These are phyloP conservation scores for Melaleuca alternifolia DNA, from an alignment of 345 rosid species.

Conservation along the genomic window DNA sequence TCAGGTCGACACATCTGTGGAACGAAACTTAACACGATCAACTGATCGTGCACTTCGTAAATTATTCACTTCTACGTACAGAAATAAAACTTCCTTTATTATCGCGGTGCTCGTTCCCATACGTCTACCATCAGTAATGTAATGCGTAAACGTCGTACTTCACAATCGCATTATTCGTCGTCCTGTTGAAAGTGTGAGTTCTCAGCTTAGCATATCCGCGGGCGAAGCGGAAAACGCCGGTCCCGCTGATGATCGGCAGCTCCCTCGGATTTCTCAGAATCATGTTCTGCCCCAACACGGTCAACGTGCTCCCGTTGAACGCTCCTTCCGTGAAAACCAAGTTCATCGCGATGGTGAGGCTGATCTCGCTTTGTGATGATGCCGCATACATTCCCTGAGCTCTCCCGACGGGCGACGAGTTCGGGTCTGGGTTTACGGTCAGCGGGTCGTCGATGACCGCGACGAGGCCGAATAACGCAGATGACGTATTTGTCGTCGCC, in stretches of 20 bases:
- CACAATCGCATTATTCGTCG: not conserved
- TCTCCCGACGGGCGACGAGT: constrained; percentile 13
- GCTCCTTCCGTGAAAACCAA: constrained; percentile 8
- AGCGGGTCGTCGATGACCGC: constrained; percentile 1
- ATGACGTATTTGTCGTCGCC: not conserved
- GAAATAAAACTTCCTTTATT: not conserved
- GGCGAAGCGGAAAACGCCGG: constrained; percentile 10
- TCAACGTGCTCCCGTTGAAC: constrained; percentile 18
- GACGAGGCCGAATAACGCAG: not conserved
- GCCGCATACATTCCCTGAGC: constrained; percentile 13
- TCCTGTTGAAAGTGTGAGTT: not conserved
- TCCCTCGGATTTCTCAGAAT: constrained; percentile 2
- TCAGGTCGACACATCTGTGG: not conserved
- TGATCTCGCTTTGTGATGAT: not conserved
- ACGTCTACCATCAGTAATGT: not conserved
- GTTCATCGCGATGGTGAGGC: constrained; percentile 3
- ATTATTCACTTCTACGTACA: not conserved
- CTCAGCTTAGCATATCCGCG: constrained; percentile 15
- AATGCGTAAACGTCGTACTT: not conserved
- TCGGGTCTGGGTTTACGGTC: constrained; percentile 3
- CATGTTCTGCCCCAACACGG: constrained; percentile 6
- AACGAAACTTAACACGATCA: not conserved
- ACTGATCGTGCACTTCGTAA: not conserved
- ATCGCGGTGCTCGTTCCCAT: not conserved
- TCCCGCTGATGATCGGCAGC: constrained; percentile 19